Evolutionary conservation across 2,329 filamentous ascomycete species (phyloP).

Genomic region (Talaromyces sp.): DNA sequence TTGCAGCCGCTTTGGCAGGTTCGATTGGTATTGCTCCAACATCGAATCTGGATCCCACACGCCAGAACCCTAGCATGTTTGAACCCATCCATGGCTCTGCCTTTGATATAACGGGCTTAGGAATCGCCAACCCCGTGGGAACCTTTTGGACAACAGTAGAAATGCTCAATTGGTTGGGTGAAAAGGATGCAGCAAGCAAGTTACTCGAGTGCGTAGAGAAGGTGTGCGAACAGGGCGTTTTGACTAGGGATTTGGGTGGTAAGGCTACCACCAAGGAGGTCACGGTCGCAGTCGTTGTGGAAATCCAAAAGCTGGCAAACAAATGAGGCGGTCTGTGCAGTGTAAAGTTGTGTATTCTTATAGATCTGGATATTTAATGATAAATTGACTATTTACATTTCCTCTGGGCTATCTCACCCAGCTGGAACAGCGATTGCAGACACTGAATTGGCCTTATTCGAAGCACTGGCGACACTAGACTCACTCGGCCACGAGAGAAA

Average conservation of each 20-base stretch:
- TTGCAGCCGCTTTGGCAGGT: conserved; percentile 64
- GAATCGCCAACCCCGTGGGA: conserved; percentile 58
- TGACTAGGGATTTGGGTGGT: conserved; percentile 58
- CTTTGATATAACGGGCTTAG: conserved; percentile 60
- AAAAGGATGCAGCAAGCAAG: conserved; percentile 51
- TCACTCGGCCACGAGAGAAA: neutral
- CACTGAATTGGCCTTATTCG: conserved; percentile 26
- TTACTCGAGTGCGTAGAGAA: conserved; percentile 58
- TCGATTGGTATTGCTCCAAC: conserved; percentile 69
- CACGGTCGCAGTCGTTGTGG: conserved; percentile 52
- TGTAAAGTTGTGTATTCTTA: neutral
- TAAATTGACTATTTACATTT: neutral
- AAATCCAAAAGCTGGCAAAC: conserved; percentile 44
- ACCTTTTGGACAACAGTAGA: conserved; percentile 67
- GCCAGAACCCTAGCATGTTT: conserved; percentile 57
- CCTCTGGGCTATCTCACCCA: conserved; percentile 38
- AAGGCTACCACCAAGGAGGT: conserved; percentile 53
- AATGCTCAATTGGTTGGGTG: conserved; percentile 61
- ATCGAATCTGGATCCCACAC: conserved; percentile 61
- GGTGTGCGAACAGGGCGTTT: conserved; percentile 51
- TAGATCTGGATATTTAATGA: neutral
- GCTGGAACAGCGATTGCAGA: conserved; percentile 34
- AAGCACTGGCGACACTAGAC: conserved; percentile 17
- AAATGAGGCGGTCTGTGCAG: neutral
- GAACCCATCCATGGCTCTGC: conserved; percentile 61